Evolutionary conservation across 306 rosid genomes (phyloP).

Genomic region (Acmispon strigosus): DNA sequence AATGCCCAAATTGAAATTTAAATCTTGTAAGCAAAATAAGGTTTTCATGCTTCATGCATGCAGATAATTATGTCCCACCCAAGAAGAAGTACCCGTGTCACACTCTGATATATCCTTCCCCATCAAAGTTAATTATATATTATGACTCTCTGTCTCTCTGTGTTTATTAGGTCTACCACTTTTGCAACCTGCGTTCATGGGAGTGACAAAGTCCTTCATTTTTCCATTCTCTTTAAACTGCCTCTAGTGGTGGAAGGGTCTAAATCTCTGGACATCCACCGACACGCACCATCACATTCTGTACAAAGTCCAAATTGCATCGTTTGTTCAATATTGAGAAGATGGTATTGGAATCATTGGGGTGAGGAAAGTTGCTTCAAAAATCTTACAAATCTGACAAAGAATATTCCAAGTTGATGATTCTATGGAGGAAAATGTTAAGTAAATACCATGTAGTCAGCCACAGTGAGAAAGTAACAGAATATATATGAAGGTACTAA

Average conservation of each 20-base stretch:
- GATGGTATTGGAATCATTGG: slow-evolving; percentile 42
- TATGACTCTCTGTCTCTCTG: neutral
- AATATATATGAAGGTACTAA: too few species aligned
- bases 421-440: neutral
- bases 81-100: too few species aligned
- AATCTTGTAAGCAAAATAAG: too few species aligned
- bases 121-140: too few species aligned
- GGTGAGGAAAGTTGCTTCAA: neutral
- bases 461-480: too few species aligned
- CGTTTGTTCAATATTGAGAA: slow-evolving; percentile 3
- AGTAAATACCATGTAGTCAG: too few species aligned
- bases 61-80: too few species aligned
- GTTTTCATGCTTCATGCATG: too few species aligned
- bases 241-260: slow-evolving; percentile 19
- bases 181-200: slow-evolving; percentile 32
- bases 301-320: slow-evolving; percentile 14
- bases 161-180: slow-evolving; percentile 23
- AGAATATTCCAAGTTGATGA: slow-evolving; percentile 41
- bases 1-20: too few species aligned
- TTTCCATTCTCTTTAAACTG: neutral
- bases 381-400: slow-evolving; percentile 32
- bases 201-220: slow-evolving; percentile 35
- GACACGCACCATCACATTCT: too few species aligned
- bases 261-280: neutral
- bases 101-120: too few species aligned